Base-by-base conservation (phyloP, 1,284 basidiomycete genomes). In the Ceratobasidium sp. region DNA sequence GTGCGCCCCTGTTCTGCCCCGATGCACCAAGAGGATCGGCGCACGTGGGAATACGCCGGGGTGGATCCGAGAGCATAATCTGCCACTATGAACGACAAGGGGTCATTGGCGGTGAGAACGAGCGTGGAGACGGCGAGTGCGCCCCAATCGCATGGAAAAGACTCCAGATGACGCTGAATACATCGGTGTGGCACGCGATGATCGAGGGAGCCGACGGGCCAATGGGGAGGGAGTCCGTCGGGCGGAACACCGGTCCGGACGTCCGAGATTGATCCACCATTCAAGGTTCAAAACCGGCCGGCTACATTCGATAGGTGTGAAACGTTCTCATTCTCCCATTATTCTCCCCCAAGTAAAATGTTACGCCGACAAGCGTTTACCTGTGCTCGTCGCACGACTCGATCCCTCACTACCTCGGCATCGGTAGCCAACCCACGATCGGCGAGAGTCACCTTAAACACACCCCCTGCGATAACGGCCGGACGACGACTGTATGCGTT, bases 401-500 rank as follows among this genome's bases (percentile, higher is more conserved):
- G 60, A 11, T 14, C 49, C 11, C 33, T 64, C 13, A 39, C 60
- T 16, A 64, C 58, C 11, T 62, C 58, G 6, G 58, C 58, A n/a
- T 33, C 60, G 9, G 47, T 33, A n/a, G 49, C 60, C 30, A 64
- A 50, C 14, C 60, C 60, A 4, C 60, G 60, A 16, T 21, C 60
- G n/a, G 14, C 49, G 36, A 53, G 21, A 36, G 14, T 36, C 2
- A 6, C 36, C 21, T 23, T 19, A 14, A 9, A 36, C 11, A 14
- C 42, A 21, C 6, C 44, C 7, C 29, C 42, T 16, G 33, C 30
- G 27, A n/a, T 16, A 7, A 58, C n/a, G 2, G 21, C 60, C 5
- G 60, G 47, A 29, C 60, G 50, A 7, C 36, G 60, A 23, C 30
- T 64, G 50, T 64, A 64, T 64, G 60, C 60, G 49, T 64, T 64